These are phyloP conservation scores for Mallotus repandus DNA, from an alignment of 441 rosid species.

Conservation along the genomic window DNA sequence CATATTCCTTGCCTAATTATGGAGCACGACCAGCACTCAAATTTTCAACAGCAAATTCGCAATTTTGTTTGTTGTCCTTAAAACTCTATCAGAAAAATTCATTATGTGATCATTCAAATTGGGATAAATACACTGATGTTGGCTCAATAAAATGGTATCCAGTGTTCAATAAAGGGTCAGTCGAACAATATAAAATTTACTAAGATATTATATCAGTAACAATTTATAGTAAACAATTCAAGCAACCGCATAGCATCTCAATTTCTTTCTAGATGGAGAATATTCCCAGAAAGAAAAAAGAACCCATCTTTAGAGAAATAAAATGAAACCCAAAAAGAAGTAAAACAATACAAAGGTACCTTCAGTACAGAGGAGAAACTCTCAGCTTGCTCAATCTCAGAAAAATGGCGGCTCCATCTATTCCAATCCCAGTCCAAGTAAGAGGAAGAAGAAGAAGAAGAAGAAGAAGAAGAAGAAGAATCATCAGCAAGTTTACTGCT, in stretches of 20 bases:
- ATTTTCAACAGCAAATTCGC: conserved; percentile 2
- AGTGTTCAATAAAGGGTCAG: too few relatives aligned
- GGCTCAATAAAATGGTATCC: too few relatives aligned
- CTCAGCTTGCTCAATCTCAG: conserved; percentile 78
- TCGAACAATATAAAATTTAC: too few relatives aligned
- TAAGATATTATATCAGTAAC: too few relatives aligned
- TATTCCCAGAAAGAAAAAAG: neutral
- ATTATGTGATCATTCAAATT: neutral
- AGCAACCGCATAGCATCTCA: neutral
- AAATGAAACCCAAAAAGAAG: neutral
- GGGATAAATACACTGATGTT: neutral
- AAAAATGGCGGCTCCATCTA: conserved; percentile 84
- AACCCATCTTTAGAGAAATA: neutral
- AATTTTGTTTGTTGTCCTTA: neutral
- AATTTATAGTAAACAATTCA: neutral
- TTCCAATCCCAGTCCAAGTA: conserved; percentile 82
- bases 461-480: neutral
- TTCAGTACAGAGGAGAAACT: conserved; percentile 71
- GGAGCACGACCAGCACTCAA: neutral
- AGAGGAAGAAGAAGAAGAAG: conserved; percentile 23
- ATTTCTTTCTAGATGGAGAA: neutral
- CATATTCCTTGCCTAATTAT: neutral
- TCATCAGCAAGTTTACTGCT: conserved; percentile 3
- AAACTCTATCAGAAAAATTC: neutral
- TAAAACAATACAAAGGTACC: conserved; percentile 33